Percentiles rank a stretch among this genome's conserved stretches.
phyloP scores from a whole-genome alignment of 352 stramenopile species.

The Phytophthora quininea region DNA sequence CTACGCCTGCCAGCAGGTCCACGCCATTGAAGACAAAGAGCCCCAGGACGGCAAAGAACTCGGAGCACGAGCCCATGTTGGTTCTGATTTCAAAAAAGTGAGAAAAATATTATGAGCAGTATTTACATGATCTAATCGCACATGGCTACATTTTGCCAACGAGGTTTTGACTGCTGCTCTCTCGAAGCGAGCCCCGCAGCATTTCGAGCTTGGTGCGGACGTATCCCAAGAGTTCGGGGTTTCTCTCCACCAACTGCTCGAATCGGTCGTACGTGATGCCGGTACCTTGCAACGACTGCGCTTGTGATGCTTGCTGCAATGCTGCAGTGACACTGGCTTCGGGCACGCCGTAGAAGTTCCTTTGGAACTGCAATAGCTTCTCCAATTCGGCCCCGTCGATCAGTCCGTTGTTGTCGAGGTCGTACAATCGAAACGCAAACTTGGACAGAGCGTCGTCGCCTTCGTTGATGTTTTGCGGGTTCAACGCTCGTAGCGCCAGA shows the following conservation, averaged over 20 bases:
- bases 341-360: constrained; percentile 52
- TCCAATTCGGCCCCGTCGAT: constrained; percentile 57
- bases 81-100: not conserved
- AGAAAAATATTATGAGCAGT: not conserved
- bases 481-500: constrained; percentile 58
- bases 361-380: constrained; percentile 55
- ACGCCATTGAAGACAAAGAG: constrained; percentile 85
- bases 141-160: constrained; percentile 13
- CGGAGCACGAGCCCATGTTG: constrained; percentile 34
- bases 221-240: constrained; percentile 55
- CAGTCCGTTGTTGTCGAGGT: constrained; percentile 60
- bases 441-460: constrained; percentile 45
- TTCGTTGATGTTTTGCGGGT: constrained; percentile 39
- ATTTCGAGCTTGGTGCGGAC: constrained; percentile 56
- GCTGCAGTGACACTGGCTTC: constrained; percentile 28
- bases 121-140: constrained; percentile 19
- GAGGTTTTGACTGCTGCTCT: constrained; percentile 24
- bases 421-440: constrained; percentile 73
- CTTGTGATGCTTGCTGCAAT: constrained; percentile 29
- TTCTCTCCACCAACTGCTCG: constrained; percentile 38
- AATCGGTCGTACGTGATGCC: constrained; percentile 53
- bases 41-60: constrained; percentile 57
- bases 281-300: constrained; percentile 11
- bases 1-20: constrained; percentile 67
- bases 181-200: constrained; percentile 54